Conservation (phyloP, 345 rosid genomes). For the Rhodamnia rubescens region DNA sequence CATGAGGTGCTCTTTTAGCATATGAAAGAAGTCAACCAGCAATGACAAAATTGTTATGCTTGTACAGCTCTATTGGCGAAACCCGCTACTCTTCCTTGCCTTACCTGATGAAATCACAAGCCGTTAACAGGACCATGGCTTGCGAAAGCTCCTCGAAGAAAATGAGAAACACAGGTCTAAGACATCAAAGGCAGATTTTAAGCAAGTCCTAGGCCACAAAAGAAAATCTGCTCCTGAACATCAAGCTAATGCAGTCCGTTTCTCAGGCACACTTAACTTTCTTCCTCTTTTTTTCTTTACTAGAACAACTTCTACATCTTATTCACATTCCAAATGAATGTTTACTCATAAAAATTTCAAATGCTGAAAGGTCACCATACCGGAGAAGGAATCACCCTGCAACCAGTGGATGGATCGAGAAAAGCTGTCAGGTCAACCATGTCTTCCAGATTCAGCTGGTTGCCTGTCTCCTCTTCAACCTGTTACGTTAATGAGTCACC, state of each 20-base stretch:
- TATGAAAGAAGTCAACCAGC: not conserved
- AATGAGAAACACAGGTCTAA: not conserved
- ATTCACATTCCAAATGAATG: not conserved
- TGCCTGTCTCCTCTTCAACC: slow-evolving; percentile 91
- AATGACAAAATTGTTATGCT: not conserved
- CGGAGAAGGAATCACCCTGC: slow-evolving; percentile 66
- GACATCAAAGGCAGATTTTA: not conserved
- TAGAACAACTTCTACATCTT: not conserved
- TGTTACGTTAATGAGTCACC: slow-evolving; percentile 2
- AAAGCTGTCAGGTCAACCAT: slow-evolving; percentile 86
- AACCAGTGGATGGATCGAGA: slow-evolving; percentile 61
- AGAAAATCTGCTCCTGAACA: not conserved
- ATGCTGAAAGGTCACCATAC: slow-evolving; percentile 19
- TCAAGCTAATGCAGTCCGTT: not conserved
- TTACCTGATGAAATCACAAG: not conserved
- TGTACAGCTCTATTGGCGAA: not conserved
- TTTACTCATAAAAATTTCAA: not conserved
- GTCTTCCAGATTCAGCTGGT: slow-evolving; percentile 53
- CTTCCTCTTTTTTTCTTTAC: not conserved
- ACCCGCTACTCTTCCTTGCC: not conserved
- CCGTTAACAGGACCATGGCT: not conserved
- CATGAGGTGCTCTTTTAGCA: not conserved
- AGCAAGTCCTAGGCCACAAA: not conserved
- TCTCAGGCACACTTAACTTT: not conserved
- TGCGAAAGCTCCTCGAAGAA: not conserved